A percentile compares a stretch with the other conserved stretches of the same genome.
phyloP scores from a whole-genome alignment of 257 asterid genomes.

The Penstemon eatonii region DNA sequence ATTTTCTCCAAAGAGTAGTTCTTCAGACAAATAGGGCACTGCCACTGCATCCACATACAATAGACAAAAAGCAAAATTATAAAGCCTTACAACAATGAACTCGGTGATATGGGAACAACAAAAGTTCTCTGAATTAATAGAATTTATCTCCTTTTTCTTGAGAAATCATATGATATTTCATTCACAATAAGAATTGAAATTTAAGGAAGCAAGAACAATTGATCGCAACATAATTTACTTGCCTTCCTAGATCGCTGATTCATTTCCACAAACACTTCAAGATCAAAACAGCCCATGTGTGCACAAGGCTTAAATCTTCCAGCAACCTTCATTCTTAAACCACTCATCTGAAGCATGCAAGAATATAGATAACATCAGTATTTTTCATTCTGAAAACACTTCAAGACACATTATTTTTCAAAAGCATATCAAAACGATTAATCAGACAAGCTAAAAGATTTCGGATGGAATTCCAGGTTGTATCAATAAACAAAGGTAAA shows the following conservation, averaged over 20 bases:
- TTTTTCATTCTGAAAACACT: constrained; percentile 94
- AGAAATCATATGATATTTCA: constrained; percentile 9
- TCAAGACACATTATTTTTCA: constrained; percentile 29
- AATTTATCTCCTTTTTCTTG: background rate
- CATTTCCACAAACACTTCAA: constrained; percentile 94
- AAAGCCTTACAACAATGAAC: background rate
- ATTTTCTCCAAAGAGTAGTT: constrained; percentile 84
- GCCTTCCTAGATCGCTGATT: constrained; percentile 97
- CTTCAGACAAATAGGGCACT: constrained; percentile 94
- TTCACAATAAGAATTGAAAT: constrained; percentile 12
- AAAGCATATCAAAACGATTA: constrained; percentile 1
- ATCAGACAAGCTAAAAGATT: background rate
- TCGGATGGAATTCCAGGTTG: no score
- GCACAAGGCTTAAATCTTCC: constrained; percentile 90
- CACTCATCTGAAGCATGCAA: constrained; percentile 74
- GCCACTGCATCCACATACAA: constrained; percentile 81
- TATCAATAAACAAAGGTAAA: no score
- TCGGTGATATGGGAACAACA: no score
- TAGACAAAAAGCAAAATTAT: background rate
- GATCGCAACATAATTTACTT: constrained; percentile 36
- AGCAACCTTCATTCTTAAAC: constrained; percentile 92
- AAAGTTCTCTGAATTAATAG: no score
- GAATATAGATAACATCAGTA: constrained; percentile 47
- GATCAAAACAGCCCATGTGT: constrained; percentile 99
- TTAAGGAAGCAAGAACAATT: background rate